Conservation (phyloP, 2,329 filamentous ascomycete genomes). For the Ophiostoma quercus region DNA sequence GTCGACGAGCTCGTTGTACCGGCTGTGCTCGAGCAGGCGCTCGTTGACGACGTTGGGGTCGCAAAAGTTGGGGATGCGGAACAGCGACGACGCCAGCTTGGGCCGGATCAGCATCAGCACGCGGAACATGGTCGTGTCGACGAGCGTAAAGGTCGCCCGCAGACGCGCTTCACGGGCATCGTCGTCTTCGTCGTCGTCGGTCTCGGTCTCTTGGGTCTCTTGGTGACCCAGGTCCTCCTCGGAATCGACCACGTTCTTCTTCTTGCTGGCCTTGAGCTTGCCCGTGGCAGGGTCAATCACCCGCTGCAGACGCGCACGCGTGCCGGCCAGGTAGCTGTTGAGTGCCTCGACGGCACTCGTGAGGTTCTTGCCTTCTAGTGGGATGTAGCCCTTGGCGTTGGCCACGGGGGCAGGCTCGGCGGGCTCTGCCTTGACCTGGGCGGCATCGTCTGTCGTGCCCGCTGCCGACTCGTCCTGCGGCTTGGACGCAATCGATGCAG, state of each 20-base stretch:
- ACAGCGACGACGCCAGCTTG: constrained; percentile 77
- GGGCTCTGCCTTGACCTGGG: not conserved
- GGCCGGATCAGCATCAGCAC: constrained; percentile 92
- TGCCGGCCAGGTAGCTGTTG: constrained; percentile 82
- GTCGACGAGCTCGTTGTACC: constrained; percentile 93
- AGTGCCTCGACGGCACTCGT: constrained; percentile 75
- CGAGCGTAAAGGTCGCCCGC: constrained; percentile 69
- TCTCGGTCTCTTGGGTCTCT: not conserved
- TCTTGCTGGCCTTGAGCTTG: constrained; percentile 44
- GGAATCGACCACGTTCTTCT: not conserved
- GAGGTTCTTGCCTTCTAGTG: constrained; percentile 74
- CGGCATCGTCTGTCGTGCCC: constrained; percentile 37
- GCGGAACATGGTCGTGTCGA: constrained; percentile 91
- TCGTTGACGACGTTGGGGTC: constrained; percentile 94
- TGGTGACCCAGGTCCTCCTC: constrained; percentile 25
- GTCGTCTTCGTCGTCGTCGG: constrained; percentile 9
- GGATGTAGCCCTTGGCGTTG: constrained; percentile 20
- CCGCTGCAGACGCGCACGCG: constrained; percentile 61
- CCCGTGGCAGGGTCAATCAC: constrained; percentile 59
- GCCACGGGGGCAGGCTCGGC: not conserved
- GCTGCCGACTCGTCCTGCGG: constrained; percentile 36
- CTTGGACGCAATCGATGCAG: constrained; percentile 56
- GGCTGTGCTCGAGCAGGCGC: constrained; percentile 77
- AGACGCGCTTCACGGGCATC: constrained; percentile 66
- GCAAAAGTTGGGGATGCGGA: constrained; percentile 95